Evolutionary conservation across 2,329 filamentous ascomycete species (phyloP), one percentile per base, ranked within the genome.

Genomic region (Verticillium nubilum): DNA sequence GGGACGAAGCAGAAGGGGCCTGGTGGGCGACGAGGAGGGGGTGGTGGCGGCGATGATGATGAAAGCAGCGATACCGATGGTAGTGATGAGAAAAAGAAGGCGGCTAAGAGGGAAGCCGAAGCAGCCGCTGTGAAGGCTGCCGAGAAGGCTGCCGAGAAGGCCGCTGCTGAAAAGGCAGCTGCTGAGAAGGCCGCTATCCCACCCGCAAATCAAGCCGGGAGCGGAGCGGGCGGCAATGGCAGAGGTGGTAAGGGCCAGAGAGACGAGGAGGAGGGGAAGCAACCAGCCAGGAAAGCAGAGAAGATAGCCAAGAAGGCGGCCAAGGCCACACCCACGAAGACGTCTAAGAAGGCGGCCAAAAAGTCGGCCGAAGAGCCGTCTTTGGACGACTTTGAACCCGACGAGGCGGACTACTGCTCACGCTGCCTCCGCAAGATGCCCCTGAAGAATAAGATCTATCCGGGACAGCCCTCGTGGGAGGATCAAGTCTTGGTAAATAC

Each of bases 381-480:
- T 3, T 15, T 2, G 12, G 26, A 19, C 0, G 9, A 60, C 2
- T 74, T 70, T 52, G 64, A 65, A 7, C 70, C 69, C 0, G 59
- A 62, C 1, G 66, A 67, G 1, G 65, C 68, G 17, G 68, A 68
- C 64, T 71, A 72, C 63, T 74, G 72, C 58, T 74, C 72, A 25
- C 59, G 56, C 57, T 65, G 59, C 59, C 65, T 56, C 56, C 60
- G 61, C 12, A 62, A 61, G 27, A 58, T 37, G 10, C 59, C 60
- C 35, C 54, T 56, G 52, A 59, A 29, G 56, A 33, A 26, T 50
- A 47, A 4, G 57, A 57, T n/a, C 52, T 33, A 50, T n/a, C 27
- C 23, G 23, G 1, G 42, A 5, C 58, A 63, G 12, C 62, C 60
- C 12, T 25, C 42, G 13, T 62, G 58, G 28, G 37, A 59, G 33